Evolutionary conservation across 192 early-diverging fungal species (phyloP), one percentile per base, ranked within the genome.

Genomic region (Lobosporangium transversale): DNA sequence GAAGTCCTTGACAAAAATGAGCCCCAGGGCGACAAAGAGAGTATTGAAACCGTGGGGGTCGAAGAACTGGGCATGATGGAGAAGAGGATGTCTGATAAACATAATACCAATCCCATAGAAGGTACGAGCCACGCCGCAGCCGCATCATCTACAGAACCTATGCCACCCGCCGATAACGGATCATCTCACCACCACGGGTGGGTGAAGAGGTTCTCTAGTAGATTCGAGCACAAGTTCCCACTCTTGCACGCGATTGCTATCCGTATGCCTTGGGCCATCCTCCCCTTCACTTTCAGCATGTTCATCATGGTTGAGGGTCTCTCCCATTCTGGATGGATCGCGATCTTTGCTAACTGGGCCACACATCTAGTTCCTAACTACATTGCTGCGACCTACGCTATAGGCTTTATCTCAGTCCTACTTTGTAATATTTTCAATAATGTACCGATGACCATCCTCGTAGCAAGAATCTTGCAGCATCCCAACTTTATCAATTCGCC

Each of bases 241-340:
- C 88, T 87, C 2, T 59, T 91, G 1, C 47, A 70, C 40, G 60
- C 81, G 21, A 84, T 86, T 15, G 40, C 78, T n/a, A 63, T 62
- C 35, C 83, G 94, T 6, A 85, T 95, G 68, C 95, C 95, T 1
- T 94, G 89, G 84, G 67, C 75, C 4, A 86, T 97, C 20, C 69
- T 92, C 12, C 91, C 93, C 0, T 97, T 97, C 75, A 81, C 88
- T 12, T 70, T 95, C 30, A 90, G 93, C 21, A 94, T 94, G 92
- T 97, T 97, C 81, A 89, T 94, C 56, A 82, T 95, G 32, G 90
- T 93, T 12, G 93, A 91, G 59, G 88, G 86, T 2, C 86, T 97
- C 7, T 76, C 87, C 3, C 42, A 70, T 26, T 70, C 81, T 11
- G 91, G 91, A 0, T 94, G 92, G 93, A 89, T 86, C 10, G 81